Conservation (phyloP, 371 early-diverging fungal genomes). For the Mortierella sp. region DNA sequence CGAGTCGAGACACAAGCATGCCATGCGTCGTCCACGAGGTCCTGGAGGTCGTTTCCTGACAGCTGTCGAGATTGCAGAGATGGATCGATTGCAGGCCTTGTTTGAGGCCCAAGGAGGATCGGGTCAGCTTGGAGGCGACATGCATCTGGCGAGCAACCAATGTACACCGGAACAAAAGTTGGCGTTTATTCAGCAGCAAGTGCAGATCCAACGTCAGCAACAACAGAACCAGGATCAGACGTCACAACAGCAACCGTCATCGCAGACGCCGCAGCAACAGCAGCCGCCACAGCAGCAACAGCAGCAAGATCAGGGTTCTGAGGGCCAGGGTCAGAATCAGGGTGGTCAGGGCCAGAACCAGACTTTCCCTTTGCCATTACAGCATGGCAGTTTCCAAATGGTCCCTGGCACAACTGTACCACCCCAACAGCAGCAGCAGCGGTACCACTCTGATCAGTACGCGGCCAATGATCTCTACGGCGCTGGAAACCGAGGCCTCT, state of each 20-base stretch:
- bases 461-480: not conserved
- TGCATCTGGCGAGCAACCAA: slow-evolving; percentile 34
- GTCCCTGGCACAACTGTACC: slow-evolving; percentile 4
- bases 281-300: slow-evolving; percentile 9
- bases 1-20: slow-evolving; percentile 97
- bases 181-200: slow-evolving; percentile 41
- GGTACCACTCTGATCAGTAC: slow-evolving; percentile 22
- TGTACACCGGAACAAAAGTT: slow-evolving; percentile 38
- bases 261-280: slow-evolving; percentile 5
- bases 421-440: slow-evolving; percentile 18
- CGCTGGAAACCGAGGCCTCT: too few relatives aligned
- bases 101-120: slow-evolving; percentile 46
- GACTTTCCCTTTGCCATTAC: slow-evolving; percentile 9
- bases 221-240: slow-evolving; percentile 18
- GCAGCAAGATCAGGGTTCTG: not conserved
- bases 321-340: slow-evolving; percentile 4
- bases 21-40: slow-evolving; percentile 96
- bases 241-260: slow-evolving; percentile 5
- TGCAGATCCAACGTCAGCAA: slow-evolving; percentile 36
- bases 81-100: slow-evolving; percentile 41
- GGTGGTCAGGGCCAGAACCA: slow-evolving; percentile 4
- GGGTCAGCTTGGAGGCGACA: slow-evolving; percentile 35
- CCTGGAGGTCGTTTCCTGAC: slow-evolving; percentile 93
- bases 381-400: slow-evolving; percentile 18
- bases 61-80: slow-evolving; percentile 46